These are phyloP conservation scores for Globisporangium paroecandrum DNA, from an alignment of 352 stramenopile genomes.

Conservation along the genomic window DNA sequence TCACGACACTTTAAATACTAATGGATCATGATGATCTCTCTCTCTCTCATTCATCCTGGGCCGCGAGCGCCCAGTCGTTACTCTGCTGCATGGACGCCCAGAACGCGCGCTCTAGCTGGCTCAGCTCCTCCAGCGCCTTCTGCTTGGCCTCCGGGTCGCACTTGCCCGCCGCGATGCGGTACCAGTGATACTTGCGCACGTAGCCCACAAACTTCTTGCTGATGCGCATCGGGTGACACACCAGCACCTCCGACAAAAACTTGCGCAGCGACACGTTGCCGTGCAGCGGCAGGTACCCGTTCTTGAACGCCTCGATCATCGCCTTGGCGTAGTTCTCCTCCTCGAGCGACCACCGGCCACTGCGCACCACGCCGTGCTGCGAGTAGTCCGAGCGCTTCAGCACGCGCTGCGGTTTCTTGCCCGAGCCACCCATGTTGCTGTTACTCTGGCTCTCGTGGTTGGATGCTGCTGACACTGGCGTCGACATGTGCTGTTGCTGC, in stretches of 20 bases:
- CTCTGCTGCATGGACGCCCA: slow-evolving; percentile 21
- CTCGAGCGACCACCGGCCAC: slow-evolving; percentile 66
- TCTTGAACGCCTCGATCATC: slow-evolving; percentile 71
- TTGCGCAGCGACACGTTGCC: slow-evolving; percentile 70
- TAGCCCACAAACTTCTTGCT: slow-evolving; percentile 91
- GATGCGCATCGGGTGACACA: slow-evolving; percentile 89
- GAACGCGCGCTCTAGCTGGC: slow-evolving; percentile 21
- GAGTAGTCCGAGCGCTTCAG: slow-evolving; percentile 82
- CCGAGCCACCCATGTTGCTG: background rate
- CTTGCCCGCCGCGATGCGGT: slow-evolving; percentile 48
- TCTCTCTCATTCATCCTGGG: slow-evolving; percentile 6
- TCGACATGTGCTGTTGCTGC: background rate
- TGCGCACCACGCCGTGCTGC: slow-evolving; percentile 65
- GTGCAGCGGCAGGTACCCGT: slow-evolving; percentile 70
- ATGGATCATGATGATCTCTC: background rate
- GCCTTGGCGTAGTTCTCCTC: slow-evolving; percentile 56
- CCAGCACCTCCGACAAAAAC: slow-evolving; percentile 83
- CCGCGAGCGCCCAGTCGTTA: slow-evolving; percentile 9
- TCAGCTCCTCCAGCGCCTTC: slow-evolving; percentile 18
- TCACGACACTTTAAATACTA: slow-evolving; percentile 9
- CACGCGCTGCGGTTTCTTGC: slow-evolving; percentile 44
- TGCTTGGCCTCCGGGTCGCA: slow-evolving; percentile 18
- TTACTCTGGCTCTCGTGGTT: background rate
- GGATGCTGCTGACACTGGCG: background rate
- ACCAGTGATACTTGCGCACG: slow-evolving; percentile 87